These are phyloP conservation scores for Pouteria campechiana DNA, from an alignment of 179 eudicot species.

Conservation along the genomic window DNA sequence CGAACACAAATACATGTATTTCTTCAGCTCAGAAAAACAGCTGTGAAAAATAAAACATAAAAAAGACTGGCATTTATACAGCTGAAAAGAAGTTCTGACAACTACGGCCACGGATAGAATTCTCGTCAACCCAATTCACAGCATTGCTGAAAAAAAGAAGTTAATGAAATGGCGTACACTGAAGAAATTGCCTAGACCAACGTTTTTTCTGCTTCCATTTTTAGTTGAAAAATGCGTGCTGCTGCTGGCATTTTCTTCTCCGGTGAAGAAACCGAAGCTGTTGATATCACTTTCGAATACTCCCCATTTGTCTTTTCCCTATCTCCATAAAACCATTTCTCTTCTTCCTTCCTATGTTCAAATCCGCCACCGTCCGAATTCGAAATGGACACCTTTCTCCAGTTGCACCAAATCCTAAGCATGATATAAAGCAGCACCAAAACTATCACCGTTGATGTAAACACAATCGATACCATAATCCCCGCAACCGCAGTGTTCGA, in stretches of 20 bases:
- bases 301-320: conserved; percentile 17
- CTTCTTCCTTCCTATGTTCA: conserved; percentile 30
- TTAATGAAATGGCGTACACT: not conserved
- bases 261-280: conserved; percentile 30
- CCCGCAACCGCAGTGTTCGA: conserved; percentile 45
- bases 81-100: not conserved
- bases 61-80: conserved; percentile 3
- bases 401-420: conserved; percentile 81
- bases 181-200: not conserved
- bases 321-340: conserved; percentile 47
- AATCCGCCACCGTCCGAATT: conserved; percentile 30
- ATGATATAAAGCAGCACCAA: conserved; percentile 56
- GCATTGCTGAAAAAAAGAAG: not conserved
- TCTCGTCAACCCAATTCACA: not conserved
- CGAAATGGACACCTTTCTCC: conserved; percentile 60
- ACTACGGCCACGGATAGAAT: not conserved
- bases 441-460: conserved; percentile 59
- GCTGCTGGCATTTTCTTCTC: conserved; percentile 19
- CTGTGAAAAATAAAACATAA: not conserved
- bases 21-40: too few species aligned
- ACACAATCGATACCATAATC: conserved; percentile 66
- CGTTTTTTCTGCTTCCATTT: conserved; percentile 5
- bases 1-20: too few species aligned
- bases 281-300: conserved; percentile 30
- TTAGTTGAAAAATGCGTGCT: conserved; percentile 19